These are phyloP conservation scores for Sporothrix protearum DNA, from an alignment of 2,329 filamentous ascomycete genomes.

Conservation along the genomic window DNA sequence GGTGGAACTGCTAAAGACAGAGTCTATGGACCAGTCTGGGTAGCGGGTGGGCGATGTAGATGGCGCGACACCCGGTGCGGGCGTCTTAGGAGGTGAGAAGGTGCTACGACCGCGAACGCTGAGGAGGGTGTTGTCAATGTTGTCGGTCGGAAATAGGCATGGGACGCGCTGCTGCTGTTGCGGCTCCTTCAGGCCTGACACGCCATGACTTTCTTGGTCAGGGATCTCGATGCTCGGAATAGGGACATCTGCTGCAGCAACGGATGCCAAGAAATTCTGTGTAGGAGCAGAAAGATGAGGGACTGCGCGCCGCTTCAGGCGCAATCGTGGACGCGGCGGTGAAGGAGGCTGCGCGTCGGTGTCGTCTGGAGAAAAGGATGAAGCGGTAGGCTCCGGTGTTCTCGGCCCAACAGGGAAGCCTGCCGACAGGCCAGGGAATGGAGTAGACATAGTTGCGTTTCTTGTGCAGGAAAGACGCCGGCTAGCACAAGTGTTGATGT, in stretches of 20 bases:
- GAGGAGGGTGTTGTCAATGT: constrained; percentile 31
- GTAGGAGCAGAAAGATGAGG: constrained; percentile 54
- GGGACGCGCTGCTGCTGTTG: neutral
- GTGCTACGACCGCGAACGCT: constrained; percentile 39
- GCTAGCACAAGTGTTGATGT: constrained; percentile 13
- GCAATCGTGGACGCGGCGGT: constrained; percentile 52
- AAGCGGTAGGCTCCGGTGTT: constrained; percentile 50
- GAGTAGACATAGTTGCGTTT: constrained; percentile 42
- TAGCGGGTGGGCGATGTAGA: constrained; percentile 47
- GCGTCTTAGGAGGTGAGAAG: constrained; percentile 59
- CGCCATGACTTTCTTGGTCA: constrained; percentile 35
- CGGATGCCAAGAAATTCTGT: constrained; percentile 63
- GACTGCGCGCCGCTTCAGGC: constrained; percentile 53
- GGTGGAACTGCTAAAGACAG: constrained; percentile 51
- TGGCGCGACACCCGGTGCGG: constrained; percentile 47
- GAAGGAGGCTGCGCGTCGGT: constrained; percentile 43
- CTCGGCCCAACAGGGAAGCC: constrained; percentile 45
- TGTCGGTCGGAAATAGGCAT: constrained; percentile 26
- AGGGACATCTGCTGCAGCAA: constrained; percentile 61
- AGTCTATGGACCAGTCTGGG: constrained; percentile 58
- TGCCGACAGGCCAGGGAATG: constrained; percentile 43
- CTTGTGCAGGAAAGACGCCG: neutral
- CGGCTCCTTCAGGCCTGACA: neutral
- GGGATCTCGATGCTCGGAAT: constrained; percentile 63
- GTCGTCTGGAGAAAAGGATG: constrained; percentile 33